phyloP scores from a whole-genome alignment of 2,329 filamentous ascomycete genomes.

The Ophiocordyceps robertsii region DNA sequence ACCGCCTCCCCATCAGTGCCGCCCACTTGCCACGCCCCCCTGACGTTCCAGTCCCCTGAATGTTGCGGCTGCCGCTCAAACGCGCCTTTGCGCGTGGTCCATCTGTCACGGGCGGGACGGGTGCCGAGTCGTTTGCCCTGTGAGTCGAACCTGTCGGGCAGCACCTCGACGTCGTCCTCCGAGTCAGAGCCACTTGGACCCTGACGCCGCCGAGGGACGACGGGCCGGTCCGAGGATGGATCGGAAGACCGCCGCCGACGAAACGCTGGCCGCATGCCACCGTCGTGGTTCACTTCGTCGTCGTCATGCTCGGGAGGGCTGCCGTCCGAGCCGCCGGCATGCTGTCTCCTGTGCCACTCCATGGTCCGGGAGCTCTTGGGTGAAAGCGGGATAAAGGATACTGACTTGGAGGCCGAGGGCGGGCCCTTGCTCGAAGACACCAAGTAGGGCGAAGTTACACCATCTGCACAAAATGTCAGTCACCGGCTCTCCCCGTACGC shows the following conservation, averaged over 20 bases:
- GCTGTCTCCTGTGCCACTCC: constrained; percentile 23
- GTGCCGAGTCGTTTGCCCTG: constrained; percentile 26
- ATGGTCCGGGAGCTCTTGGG: constrained; percentile 34
- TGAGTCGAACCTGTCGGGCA: constrained; percentile 34
- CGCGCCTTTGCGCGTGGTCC: constrained; percentile 25
- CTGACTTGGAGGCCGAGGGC: constrained; percentile 21
- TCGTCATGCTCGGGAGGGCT: constrained; percentile 6
- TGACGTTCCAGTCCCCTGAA: constrained; percentile 21
- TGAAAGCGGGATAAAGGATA: constrained; percentile 34
- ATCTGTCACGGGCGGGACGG: constrained; percentile 8
- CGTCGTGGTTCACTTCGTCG: constrained; percentile 2
- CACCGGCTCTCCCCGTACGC: not conserved
- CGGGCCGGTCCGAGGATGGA: constrained; percentile 17
- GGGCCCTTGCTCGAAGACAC: not conserved
- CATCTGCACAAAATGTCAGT: constrained; percentile 15
- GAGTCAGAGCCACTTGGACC: constrained; percentile 10
- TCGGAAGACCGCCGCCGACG: constrained; percentile 19
- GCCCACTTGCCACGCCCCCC: constrained; percentile 29
- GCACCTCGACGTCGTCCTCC: constrained; percentile 25
- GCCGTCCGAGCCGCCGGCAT: constrained; percentile 4
- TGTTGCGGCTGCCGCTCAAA: constrained; percentile 24
- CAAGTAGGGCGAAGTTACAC: constrained; percentile 9
- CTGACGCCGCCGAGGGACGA: constrained; percentile 9
- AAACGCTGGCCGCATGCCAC: constrained; percentile 5
- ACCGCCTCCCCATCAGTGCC: constrained; percentile 29